These are phyloP conservation scores for Mycena vulgaris DNA, from an alignment of 768 basidiomycete species.

Conservation along the genomic window DNA sequence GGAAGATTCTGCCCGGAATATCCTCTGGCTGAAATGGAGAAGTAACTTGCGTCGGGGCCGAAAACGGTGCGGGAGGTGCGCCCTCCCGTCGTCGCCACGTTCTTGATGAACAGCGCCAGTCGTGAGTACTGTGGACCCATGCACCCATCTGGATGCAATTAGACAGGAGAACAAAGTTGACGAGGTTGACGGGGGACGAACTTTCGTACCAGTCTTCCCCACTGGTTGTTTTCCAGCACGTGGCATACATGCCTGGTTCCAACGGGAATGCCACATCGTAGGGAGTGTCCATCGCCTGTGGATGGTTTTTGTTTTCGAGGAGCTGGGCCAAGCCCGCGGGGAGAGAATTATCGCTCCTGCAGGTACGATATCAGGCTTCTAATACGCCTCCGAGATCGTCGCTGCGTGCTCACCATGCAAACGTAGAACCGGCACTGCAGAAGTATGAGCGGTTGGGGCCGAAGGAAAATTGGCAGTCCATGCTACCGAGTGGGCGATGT, in stretches of 20 bases:
- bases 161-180: not conserved
- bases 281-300: slow-evolving; percentile 16
- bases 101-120: slow-evolving; percentile 15
- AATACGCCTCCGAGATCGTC: no score
- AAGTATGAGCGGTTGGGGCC: slow-evolving; percentile 24
- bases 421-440: slow-evolving; percentile 4
- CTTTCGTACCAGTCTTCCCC: slow-evolving; percentile 25
- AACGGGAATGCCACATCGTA: slow-evolving; percentile 33
- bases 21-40: slow-evolving; percentile 22
- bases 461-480: slow-evolving; percentile 32
- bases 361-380: not conserved
- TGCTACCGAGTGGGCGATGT: not conserved
- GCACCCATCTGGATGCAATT: not conserved
- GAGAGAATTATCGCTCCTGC: slow-evolving; percentile 19
- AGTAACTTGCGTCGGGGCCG: slow-evolving; percentile 25
- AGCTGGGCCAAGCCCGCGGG: slow-evolving; percentile 8
- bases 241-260: slow-evolving; percentile 4
- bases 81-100: not conserved
- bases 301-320: slow-evolving; percentile 13
- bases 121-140: slow-evolving; percentile 21
- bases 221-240: slow-evolving; percentile 15
- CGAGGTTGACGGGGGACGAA: not conserved
- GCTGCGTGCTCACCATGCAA: slow-evolving; percentile 6
- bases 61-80: slow-evolving; percentile 27
- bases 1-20: slow-evolving; percentile 29